phyloP scores from a whole-genome alignment of 768 basidiomycete genomes.

The Pilatotrama ljubarskyi region DNA sequence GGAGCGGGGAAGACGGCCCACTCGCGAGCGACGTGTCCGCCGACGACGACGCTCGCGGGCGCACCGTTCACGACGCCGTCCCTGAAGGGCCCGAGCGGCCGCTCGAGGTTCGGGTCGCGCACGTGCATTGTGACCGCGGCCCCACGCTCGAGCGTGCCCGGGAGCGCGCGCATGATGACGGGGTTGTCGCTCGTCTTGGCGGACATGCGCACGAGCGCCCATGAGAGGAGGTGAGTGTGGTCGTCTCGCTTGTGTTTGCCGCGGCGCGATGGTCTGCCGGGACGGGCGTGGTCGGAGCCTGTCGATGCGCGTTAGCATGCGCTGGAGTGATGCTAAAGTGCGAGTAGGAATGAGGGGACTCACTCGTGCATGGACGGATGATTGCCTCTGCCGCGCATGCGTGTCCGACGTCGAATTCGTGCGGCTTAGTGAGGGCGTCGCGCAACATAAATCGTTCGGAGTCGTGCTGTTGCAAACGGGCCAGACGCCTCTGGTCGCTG shows the following conservation, averaged over 20 bases:
- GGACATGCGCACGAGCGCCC: constrained; percentile 20
- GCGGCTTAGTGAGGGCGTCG: constrained; percentile 9
- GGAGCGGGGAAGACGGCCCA: constrained; percentile 20
- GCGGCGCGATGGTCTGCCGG: background rate
- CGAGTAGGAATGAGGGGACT: background rate
- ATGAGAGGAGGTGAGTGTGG: constrained; percentile 23
- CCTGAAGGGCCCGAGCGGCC: constrained; percentile 19
- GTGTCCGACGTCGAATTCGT: constrained; percentile 19
- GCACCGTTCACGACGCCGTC: constrained; percentile 23
- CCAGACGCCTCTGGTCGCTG: background rate
- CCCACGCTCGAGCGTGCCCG: constrained; percentile 17
- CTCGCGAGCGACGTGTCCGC: constrained; percentile 16
- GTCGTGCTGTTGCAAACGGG: constrained; percentile 10
- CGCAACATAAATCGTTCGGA: constrained; percentile 1
- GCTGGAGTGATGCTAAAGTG: background rate
- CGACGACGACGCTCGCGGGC: constrained; percentile 17
- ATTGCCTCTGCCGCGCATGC: constrained; percentile 21
- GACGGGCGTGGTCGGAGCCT: constrained; percentile 7
- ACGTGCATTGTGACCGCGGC: constrained; percentile 20
- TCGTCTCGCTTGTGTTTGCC: background rate
- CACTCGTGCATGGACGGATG: constrained; percentile 19
- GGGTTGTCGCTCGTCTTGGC: constrained; percentile 15
- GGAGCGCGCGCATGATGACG: constrained; percentile 11
- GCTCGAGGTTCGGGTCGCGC: constrained; percentile 19
- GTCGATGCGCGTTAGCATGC: background rate